Evolutionary conservation across 768 basidiomycete species (phyloP), one percentile per base, ranked within the genome.

Genomic region (Boletus subparvulus): DNA sequence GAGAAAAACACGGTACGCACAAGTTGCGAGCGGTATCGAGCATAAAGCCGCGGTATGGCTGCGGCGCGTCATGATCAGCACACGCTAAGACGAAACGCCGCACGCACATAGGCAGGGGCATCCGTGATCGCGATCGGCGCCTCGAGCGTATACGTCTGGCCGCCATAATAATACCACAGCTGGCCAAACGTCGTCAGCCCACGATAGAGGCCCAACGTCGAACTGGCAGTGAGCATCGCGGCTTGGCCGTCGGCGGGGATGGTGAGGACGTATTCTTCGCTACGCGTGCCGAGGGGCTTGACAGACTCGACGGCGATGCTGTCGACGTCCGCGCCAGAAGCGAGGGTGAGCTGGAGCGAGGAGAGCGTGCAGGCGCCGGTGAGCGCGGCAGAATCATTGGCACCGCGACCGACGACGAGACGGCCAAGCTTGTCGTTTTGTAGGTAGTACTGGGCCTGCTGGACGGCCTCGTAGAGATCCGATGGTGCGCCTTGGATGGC

Each of bases 151-250:
- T 83, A 83, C 24, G 66, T 73, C 49, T 55, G 53, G 0, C 58
- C 70, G 5, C 46, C 40, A 40, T 70, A 59, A 21, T 73, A 67
- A 57, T 80, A 85, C 74, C 80, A 83, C 16, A 86, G 60, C 64
- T 83, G 82, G 19, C 71, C 66, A 61, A 86, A 85, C 2, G 83
- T 84, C 4, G 80, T 78, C 48, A 86, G 59, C 0, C 84, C 85
- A 26, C 84, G 71, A 12, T 78, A 73, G 6, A 84, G 64, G 0
- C 85, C 84, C 16, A 85, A 62, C 0, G 80, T 75, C 26, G 78
- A 76, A 46, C 75, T 77, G 11, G 83, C 80, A 0, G 54, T 63
- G 13, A 86, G 61, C 0, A 59, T 70, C 2, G 77, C 82, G 0
- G 52, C 39, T 0, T 63, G 49, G 5, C 76, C 78, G 30, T 77